Conservation (phyloP, 495 filamentous ascomycete species). For the Cenococcum geophilum region DNA sequence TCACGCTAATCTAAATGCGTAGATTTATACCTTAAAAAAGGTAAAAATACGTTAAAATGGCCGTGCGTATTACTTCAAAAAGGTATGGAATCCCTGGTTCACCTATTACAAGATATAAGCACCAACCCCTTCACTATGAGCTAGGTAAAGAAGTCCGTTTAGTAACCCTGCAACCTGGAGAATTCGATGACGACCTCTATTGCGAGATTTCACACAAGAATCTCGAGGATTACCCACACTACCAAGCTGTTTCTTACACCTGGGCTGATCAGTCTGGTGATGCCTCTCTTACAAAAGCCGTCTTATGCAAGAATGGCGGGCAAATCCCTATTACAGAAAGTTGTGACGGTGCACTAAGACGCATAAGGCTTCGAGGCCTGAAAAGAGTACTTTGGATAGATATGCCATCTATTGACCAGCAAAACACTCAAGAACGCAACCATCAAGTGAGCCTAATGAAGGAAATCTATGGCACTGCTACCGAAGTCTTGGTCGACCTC, state of each 20-base stretch:
- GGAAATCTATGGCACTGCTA: slow-evolving; percentile 16
- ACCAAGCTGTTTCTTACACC: slow-evolving; percentile 14
- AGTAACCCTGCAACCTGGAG: slow-evolving; percentile 1
- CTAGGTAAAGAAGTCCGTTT: slow-evolving; percentile 15
- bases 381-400: slow-evolving; percentile 26
- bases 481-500: background rate
- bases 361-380: background rate
- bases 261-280: slow-evolving; percentile 8
- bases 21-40: too few relatives aligned
- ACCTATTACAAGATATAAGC: background rate
- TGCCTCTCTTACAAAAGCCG: background rate
- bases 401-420: slow-evolving; percentile 27
- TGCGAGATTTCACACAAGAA: slow-evolving; percentile 12
- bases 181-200: background rate
- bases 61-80: too few relatives aligned
- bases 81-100: background rate
- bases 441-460: slow-evolving; percentile 29
- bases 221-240: slow-evolving; percentile 2
- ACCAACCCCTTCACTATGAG: slow-evolving; percentile 7
- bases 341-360: slow-evolving; percentile 12
- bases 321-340: slow-evolving; percentile 2
- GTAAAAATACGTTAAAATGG: too few relatives aligned
- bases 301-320: background rate
- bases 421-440: slow-evolving; percentile 28
- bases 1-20: too few relatives aligned